phyloP scores from a whole-genome alignment of 2,329 filamentous ascomycete species.

The Diaporthe citriasiana region DNA sequence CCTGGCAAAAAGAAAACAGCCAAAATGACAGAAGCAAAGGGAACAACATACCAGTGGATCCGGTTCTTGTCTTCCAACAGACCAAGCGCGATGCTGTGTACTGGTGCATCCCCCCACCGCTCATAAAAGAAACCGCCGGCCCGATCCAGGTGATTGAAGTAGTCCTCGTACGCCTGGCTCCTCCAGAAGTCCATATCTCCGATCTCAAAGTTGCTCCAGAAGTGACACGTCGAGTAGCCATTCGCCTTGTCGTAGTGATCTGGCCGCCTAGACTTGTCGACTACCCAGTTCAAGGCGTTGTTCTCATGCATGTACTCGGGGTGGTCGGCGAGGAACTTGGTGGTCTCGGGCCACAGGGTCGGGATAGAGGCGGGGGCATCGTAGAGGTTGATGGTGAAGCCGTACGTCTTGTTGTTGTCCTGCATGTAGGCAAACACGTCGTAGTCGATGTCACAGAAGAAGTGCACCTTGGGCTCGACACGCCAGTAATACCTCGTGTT shows the following conservation, averaged over 20 bases:
- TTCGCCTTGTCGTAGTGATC: slow-evolving; percentile 85
- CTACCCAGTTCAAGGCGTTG: slow-evolving; percentile 90
- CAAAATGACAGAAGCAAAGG: background rate
- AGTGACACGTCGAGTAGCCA: slow-evolving; percentile 98
- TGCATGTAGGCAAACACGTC: slow-evolving; percentile 99
- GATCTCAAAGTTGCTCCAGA: slow-evolving; percentile 99
- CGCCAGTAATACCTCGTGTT: slow-evolving; percentile 96
- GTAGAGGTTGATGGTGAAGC: slow-evolving; percentile 98
- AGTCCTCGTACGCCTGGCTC: slow-evolving; percentile 90
- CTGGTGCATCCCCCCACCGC: slow-evolving; percentile 96
- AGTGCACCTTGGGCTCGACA: slow-evolving; percentile 97
- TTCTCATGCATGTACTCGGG: slow-evolving; percentile 85
- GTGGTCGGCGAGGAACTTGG: slow-evolving; percentile 89
- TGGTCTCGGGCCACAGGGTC: slow-evolving; percentile 94
- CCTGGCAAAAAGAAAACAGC: background rate
- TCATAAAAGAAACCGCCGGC: slow-evolving; percentile 99
- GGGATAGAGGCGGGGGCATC: slow-evolving; percentile 90
- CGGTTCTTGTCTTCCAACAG: slow-evolving; percentile 92
- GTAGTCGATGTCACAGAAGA: slow-evolving; percentile 99
- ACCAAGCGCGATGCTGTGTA: slow-evolving; percentile 93
- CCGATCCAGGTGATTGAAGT: slow-evolving; percentile 94
- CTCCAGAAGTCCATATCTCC: slow-evolving; percentile 94
- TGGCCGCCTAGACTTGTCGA: slow-evolving; percentile 81
- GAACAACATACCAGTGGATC: slow-evolving; percentile 87
- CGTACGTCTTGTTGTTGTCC: slow-evolving; percentile 98